These are phyloP conservation scores for Plantago coronopus DNA, from an alignment of 305 asterid species.

Conservation along the genomic window DNA sequence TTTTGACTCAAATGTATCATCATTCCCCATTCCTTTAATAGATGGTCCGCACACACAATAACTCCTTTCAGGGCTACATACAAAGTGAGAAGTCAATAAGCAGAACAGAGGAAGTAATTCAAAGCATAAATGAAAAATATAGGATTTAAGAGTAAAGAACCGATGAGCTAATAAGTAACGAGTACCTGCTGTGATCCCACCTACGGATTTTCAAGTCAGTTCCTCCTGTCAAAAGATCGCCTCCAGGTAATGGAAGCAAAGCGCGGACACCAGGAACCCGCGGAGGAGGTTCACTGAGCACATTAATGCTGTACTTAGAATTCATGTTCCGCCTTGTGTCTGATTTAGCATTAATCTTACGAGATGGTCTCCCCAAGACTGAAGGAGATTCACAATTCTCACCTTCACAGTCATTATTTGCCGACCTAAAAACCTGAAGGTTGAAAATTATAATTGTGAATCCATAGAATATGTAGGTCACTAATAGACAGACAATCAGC, in stretches of 20 bases:
- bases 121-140: conserved; percentile 1
- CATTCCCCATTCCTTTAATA: conserved; percentile 69
- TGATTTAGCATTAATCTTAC: conserved; percentile 55
- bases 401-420: conserved; percentile 62
- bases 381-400: conserved; percentile 68
- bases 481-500: background rate
- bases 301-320: conserved; percentile 77
- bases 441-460: conserved; percentile 6
- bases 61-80: conserved; percentile 84
- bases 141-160: conserved; percentile 21
- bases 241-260: conserved; percentile 95
- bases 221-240: conserved; percentile 94
- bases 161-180: conserved; percentile 18
- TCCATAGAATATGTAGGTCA: conserved; percentile 19
- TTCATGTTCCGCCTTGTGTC: conserved; percentile 55
- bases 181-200: conserved; percentile 91
- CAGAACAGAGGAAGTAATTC: conserved; percentile 13
- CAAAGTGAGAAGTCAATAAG: conserved; percentile 18
- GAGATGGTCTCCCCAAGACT: conserved; percentile 69
- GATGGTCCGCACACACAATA: conserved; percentile 95
- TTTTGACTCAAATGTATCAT: conserved; percentile 85
- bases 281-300: conserved; percentile 69
- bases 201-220: conserved; percentile 95
- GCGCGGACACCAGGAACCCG: conserved; percentile 94
- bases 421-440: conserved; percentile 70